Evolutionary conservation across 140 eudicot genomes (phyloP), one percentile per base, ranked within the genome.

Genomic region (Bidens hawaiensis): DNA sequence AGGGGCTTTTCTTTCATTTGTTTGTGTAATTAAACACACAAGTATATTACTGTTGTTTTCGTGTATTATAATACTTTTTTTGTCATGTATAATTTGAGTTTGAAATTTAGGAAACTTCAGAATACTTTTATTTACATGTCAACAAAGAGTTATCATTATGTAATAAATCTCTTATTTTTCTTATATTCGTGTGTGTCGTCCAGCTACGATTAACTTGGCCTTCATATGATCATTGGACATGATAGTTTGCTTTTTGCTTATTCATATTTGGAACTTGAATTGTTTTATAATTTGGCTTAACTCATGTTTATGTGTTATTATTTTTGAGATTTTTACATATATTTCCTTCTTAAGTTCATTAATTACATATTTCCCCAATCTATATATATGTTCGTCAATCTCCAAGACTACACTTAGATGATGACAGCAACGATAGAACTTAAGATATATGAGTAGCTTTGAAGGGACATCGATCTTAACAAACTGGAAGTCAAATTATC

Each of bases 61-160:
- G 53, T 40, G 28, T 57, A 34, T 56, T 46, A 72, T 72, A 64
- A 65, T 4, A 64, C n/a, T n/a, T 31, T 64, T 55, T 3, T 18
- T 22, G 22, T 24, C 41, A 72, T 72, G 77, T 72, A 72, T 30
- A 64, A 65, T 72, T 38, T n/a, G 47, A 65, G 68, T 65, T 64
- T 65, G 67, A 50, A 65, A 73, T 46, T 56, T 73, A 73, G 78
- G 73, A 46, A 64, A 57, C 4, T 13, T 26, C 65, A 73, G 73
- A 52, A 73, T 64, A 73, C 6, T 47, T 73, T 73, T 38, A 73
- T 73, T 10, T 62, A 51, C 17, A 58, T 58, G 78, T 67, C 50
- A 66, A 74, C 69, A 59, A 49, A 58, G 68, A 59, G 18, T 28
- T 66, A 38, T 47, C 56, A 19, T 42, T 38, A 30, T 72, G 77